These are phyloP conservation scores for Daldinia eschscholtzii DNA, from an alignment of 2,329 filamentous ascomycete species.

Conservation along the genomic window DNA sequence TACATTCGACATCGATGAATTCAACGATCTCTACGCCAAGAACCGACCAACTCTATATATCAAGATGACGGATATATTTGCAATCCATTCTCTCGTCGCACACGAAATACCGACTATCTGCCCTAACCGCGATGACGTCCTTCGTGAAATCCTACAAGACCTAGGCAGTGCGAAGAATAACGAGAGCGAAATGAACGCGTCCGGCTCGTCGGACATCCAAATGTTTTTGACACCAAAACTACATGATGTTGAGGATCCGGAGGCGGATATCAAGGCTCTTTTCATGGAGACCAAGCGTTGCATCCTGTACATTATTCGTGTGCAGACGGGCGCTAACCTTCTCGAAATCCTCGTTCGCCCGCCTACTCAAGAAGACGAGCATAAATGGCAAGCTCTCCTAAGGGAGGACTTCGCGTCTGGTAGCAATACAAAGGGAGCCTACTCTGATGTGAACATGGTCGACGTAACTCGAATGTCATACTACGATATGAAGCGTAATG, in stretches of 20 bases:
- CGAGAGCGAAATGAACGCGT: conserved; percentile 90
- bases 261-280: conserved; percentile 89
- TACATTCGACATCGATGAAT: conserved; percentile 98
- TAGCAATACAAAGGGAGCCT: conserved; percentile 81
- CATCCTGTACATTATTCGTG: conserved; percentile 95
- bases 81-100: conserved; percentile 89
- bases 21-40: conserved; percentile 96
- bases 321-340: conserved; percentile 92
- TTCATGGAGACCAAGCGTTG: conserved; percentile 99
- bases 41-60: conserved; percentile 99
- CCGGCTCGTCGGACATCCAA: conserved; percentile 88
- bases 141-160: conserved; percentile 92
- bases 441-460: conserved; percentile 87
- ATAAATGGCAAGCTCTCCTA: conserved; percentile 85
- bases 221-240: conserved; percentile 91
- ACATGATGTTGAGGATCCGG: conserved; percentile 90
- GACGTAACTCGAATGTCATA: conserved; percentile 93
- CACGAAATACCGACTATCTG: conserved; percentile 83
- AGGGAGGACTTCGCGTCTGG: conserved; percentile 82
- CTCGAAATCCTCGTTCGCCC: conserved; percentile 95
- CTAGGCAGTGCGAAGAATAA: conserved; percentile 97
- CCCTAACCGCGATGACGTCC: conserved; percentile 83
- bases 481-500: conserved; percentile 90
- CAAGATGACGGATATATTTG: conserved; percentile 97
- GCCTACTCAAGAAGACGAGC: conserved; percentile 86